phyloP scores from a whole-genome alignment of 176 grass and related monocot genomes.

The Rhynchospora tenuis region DNA sequence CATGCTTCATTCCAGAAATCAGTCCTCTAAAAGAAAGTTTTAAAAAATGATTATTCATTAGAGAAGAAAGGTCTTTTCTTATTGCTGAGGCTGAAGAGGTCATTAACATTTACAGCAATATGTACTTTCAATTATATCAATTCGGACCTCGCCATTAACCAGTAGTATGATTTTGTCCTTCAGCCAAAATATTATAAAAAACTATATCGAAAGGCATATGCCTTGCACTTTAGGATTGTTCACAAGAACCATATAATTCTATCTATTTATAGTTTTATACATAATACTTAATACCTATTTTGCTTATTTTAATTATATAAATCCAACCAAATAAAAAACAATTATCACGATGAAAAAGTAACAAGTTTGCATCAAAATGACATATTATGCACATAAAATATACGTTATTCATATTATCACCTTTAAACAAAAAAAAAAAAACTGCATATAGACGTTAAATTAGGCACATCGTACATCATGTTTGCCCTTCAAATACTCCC shows the following conservation, averaged over 20 bases:
- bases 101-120: background rate
- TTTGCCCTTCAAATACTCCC: background rate
- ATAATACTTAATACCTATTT: background rate
- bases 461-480: background rate
- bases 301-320: background rate
- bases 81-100: background rate
- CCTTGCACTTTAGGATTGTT: background rate
- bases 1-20: conserved; percentile 96
- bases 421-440: background rate
- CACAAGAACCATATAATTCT: background rate
- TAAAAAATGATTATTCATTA: background rate
- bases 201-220: background rate
- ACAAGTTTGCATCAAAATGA: background rate
- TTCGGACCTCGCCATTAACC: background rate
- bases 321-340: background rate
- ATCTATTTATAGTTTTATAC: background rate
- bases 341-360: background rate
- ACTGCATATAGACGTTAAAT: background rate
- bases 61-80: background rate
- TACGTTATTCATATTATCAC: background rate
- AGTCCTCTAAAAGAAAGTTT: conserved; percentile 39
- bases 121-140: background rate
- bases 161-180: background rate
- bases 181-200: background rate
- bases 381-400: background rate